Percentiles rank a stretch among this genome's conserved stretches.
These are phyloP conservation scores for Mycosphaerella sp. DNA, from an alignment of 2,329 filamentous ascomycete species.

Conservation along the genomic window DNA sequence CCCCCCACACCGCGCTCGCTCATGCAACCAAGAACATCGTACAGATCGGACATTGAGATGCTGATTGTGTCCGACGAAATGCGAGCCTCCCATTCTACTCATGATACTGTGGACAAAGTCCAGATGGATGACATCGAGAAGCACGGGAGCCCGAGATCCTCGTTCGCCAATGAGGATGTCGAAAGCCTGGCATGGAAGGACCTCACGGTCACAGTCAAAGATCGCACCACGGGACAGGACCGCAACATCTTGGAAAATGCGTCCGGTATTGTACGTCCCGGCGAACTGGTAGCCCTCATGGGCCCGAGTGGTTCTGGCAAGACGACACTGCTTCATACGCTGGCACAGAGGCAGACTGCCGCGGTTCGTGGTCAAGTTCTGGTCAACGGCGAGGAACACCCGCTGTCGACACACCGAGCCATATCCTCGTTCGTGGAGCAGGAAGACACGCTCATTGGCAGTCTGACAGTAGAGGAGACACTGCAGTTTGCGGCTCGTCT, in stretches of 20 bases:
- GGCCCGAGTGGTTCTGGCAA: conserved; percentile 66
- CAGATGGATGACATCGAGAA: conserved; percentile 21
- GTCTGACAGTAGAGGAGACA: conserved; percentile 71
- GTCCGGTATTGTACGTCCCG: conserved; percentile 40
- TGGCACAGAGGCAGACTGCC: conserved; percentile 55
- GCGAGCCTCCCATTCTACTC: conserved; percentile 8
- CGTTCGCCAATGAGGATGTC: conserved; percentile 54
- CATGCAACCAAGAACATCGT: conserved; percentile 18
- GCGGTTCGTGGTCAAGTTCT: conserved; percentile 47
- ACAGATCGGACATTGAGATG: conserved; percentile 21
- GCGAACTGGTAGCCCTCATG: conserved; percentile 71
- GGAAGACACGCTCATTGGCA: conserved; percentile 74
- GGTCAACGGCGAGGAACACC: conserved; percentile 52
- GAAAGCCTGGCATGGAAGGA: conserved; percentile 57
- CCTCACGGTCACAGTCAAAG: conserved; percentile 62
- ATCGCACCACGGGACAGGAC: conserved; percentile 55
- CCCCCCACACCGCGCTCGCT: conserved; percentile 1
- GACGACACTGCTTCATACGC: conserved; percentile 72
- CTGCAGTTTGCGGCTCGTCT: conserved; percentile 68
- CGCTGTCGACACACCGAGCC: conserved; percentile 37
- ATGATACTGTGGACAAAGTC: conserved; percentile 9
- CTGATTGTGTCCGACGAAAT: conserved; percentile 17
- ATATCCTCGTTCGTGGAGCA: conserved; percentile 75
- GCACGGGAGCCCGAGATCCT: conserved; percentile 7
- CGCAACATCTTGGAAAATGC: conserved; percentile 33